phyloP scores from a whole-genome alignment of 2,329 filamentous ascomycete species.

The Cyphellophora attinorum region DNA sequence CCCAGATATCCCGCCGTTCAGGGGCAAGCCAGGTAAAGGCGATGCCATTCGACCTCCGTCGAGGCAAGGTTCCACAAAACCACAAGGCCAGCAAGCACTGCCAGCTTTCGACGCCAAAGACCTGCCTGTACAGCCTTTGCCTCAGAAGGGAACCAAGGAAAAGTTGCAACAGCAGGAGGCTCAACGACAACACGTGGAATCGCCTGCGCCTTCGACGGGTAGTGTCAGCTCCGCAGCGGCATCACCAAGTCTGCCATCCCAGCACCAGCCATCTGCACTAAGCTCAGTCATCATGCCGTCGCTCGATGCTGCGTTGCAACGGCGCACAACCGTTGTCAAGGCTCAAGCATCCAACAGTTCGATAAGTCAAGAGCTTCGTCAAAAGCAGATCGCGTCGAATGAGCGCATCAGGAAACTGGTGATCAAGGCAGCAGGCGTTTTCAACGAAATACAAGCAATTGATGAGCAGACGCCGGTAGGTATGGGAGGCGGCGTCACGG shows the following conservation, averaged over 20 bases:
- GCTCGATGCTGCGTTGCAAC: constrained; percentile 78
- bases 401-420: constrained; percentile 75
- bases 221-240: constrained; percentile 21
- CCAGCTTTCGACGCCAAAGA: constrained; percentile 20
- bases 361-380: constrained; percentile 44
- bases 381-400: constrained; percentile 62
- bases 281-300: constrained; percentile 89
- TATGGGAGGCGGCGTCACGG: constrained; percentile 84
- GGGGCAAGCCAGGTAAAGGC: constrained; percentile 19
- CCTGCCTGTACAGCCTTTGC: constrained; percentile 9
- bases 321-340: constrained; percentile 54
- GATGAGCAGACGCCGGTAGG: constrained; percentile 81
- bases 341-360: constrained; percentile 17
- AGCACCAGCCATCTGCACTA: constrained; percentile 48
- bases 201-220: constrained; percentile 7
- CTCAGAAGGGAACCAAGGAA: constrained; percentile 8
- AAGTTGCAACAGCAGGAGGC: constrained; percentile 7
- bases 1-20: constrained; percentile 25
- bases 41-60: constrained; percentile 9
- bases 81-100: constrained; percentile 19
- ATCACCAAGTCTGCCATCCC: constrained; percentile 30
- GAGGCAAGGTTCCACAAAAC: background rate
- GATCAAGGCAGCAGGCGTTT: constrained; percentile 70
- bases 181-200: constrained; percentile 4
- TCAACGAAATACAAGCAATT: constrained; percentile 81